A percentile compares a stretch with the other conserved stretches of the same genome.
Conservation (phyloP, 1,284 basidiomycete genomes). For the Cryptococcus wingfieldii region DNA sequence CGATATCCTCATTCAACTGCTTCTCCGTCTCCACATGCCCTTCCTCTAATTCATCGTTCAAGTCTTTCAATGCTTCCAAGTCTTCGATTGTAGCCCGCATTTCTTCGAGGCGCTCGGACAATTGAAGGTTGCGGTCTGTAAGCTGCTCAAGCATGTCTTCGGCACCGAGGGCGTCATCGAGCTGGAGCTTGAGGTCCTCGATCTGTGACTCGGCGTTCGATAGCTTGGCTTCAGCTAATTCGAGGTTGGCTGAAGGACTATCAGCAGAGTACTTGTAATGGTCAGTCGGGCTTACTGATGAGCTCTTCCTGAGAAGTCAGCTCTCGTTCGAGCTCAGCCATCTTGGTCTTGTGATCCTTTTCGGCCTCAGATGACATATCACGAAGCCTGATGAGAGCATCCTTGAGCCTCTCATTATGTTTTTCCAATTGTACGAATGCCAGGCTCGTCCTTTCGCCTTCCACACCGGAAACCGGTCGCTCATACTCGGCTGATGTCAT, state of each 20-base stretch:
- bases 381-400: constrained; percentile 83
- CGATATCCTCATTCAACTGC: constrained; percentile 82
- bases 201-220: constrained; percentile 82
- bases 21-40: constrained; percentile 93
- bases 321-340: constrained; percentile 86
- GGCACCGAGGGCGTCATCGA: constrained; percentile 90
- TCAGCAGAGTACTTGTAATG: background rate
- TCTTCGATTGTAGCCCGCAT: constrained; percentile 94
- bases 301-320: constrained; percentile 52
- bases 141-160: constrained; percentile 95
- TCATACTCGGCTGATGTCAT: constrained; percentile 43
- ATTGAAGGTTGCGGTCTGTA: constrained; percentile 86
- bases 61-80: constrained; percentile 88
- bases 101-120: constrained; percentile 96
- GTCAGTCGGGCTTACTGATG: constrained; percentile 23
- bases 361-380: constrained; percentile 86
- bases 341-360: constrained; percentile 71
- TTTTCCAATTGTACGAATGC: constrained; percentile 91
- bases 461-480: constrained; percentile 50
- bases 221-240: constrained; percentile 71
- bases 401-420: constrained; percentile 91
- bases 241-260: constrained; percentile 62
- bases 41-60: constrained; percentile 96
- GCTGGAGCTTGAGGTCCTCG: constrained; percentile 87
- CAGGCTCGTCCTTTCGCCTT: constrained; percentile 58